Evolutionary conservation across 1,284 basidiomycete species (phyloP).

Genomic region (Flammula alnicola): DNA sequence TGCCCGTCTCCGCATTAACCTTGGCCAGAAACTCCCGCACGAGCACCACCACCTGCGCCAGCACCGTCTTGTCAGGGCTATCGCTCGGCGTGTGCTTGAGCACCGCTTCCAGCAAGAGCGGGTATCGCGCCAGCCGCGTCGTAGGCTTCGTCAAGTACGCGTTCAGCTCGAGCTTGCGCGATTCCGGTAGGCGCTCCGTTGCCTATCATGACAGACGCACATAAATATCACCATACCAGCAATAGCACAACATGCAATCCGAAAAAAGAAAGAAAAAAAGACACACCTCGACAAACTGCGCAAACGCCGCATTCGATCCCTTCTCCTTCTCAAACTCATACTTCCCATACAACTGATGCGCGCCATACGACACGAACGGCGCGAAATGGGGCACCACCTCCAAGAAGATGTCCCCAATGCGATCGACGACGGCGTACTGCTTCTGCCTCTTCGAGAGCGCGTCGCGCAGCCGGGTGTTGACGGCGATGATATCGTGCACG

Average conservation of each 20-base stretch:
- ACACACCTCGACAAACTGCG: constrained; percentile 92
- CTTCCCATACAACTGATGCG: constrained; percentile 97
- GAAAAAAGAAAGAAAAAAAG: constrained; percentile 11
- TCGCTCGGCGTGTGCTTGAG: constrained; percentile 93
- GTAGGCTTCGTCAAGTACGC: constrained; percentile 99
- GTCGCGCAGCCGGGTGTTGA: constrained; percentile 90
- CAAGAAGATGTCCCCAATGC: constrained; percentile 90
- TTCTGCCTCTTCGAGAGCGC: constrained; percentile 97
- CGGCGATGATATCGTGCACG: constrained; percentile 90
- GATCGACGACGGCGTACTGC: constrained; percentile 89
- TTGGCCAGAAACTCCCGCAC: constrained; percentile 85
- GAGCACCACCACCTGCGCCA: constrained; percentile 82
- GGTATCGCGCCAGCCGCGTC: constrained; percentile 95
- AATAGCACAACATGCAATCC: not conserved
- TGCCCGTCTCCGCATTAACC: constrained; percentile 92
- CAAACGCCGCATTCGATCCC: constrained; percentile 90
- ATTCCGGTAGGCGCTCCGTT: constrained; percentile 93
- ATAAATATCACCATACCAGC: too few species aligned
- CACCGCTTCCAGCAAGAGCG: constrained; percentile 91
- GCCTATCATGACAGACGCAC: constrained; percentile 50
- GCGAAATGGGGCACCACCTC: constrained; percentile 89
- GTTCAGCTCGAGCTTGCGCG: constrained; percentile 96
- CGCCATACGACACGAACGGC: constrained; percentile 95
- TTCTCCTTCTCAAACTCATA: constrained; percentile 99
- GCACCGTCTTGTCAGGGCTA: constrained; percentile 81